Evolutionary conservation across 2,329 filamentous ascomycete species (phyloP).

Genomic region (Pyrenochaeta sp.): DNA sequence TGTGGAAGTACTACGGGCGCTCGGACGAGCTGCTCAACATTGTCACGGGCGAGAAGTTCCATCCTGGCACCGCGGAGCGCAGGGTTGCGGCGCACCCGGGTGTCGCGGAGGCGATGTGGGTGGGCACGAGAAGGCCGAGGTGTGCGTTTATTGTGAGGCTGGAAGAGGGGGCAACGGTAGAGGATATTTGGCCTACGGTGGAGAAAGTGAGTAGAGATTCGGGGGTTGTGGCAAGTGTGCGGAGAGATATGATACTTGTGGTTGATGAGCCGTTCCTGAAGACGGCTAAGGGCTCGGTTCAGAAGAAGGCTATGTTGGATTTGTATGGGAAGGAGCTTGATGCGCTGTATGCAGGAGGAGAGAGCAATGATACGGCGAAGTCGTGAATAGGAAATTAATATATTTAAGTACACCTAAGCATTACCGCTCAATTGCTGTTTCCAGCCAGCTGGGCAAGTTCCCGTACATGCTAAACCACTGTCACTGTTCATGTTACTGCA

Average conservation of each 20-base stretch:
- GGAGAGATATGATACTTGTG: conserved; percentile 53
- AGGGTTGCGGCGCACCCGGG: conserved; percentile 28
- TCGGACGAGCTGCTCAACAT: conserved; percentile 30
- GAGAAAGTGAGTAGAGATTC: conserved; percentile 53
- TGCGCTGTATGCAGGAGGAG: conserved; percentile 5
- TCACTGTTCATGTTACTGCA: conserved; percentile 38
- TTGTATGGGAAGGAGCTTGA: conserved; percentile 43
- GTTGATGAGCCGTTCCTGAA: conserved; percentile 55
- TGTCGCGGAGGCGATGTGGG: conserved; percentile 40
- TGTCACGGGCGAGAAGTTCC: conserved; percentile 27
- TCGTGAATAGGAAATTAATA: background rate
- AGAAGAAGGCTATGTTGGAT: conserved; percentile 50
- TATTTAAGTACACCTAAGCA: conserved; percentile 8
- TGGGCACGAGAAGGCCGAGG: conserved; percentile 38
- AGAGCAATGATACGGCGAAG: too few relatives aligned
- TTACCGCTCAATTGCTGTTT: conserved; percentile 36
- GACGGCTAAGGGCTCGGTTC: conserved; percentile 57
- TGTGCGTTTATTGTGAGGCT: conserved; percentile 37
- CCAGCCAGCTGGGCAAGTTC: conserved; percentile 32
- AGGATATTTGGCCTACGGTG: conserved; percentile 56
- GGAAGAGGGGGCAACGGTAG: conserved; percentile 38
- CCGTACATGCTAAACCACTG: conserved; percentile 33
- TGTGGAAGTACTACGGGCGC: conserved; percentile 28
- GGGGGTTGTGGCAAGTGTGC: conserved; percentile 53
- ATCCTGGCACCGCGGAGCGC: conserved; percentile 28